Evolutionary conservation across 2,329 filamentous ascomycete genomes (phyloP).

Genomic region (Westerdykella sp.): DNA sequence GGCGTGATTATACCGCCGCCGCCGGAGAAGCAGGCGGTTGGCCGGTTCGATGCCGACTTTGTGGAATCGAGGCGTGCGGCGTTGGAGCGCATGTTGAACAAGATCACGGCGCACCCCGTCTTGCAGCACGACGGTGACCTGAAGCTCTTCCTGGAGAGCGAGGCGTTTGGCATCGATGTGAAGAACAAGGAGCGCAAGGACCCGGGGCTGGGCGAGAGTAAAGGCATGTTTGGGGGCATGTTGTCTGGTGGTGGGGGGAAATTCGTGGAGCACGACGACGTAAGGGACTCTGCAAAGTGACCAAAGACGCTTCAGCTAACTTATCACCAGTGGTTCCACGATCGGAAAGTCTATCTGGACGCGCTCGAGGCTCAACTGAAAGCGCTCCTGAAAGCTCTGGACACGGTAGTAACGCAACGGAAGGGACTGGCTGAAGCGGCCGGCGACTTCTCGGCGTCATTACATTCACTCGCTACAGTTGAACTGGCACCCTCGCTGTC

Average conservation of each 20-base stretch:
- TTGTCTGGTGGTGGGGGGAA: conserved; percentile 66
- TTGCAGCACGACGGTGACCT: conserved; percentile 89
- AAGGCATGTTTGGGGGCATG: conserved; percentile 86
- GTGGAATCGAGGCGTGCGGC: conserved; percentile 88
- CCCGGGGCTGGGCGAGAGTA: conserved; percentile 77
- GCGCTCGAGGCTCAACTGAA: conserved; percentile 88
- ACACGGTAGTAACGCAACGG: conserved; percentile 83
- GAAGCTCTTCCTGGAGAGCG: conserved; percentile 95
- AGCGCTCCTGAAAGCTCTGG: conserved; percentile 84
- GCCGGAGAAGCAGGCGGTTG: conserved; percentile 95
- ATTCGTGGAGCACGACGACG: conserved; percentile 96
- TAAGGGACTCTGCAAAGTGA: conserved; percentile 41
- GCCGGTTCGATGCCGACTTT: conserved; percentile 93
- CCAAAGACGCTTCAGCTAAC: conserved; percentile 9
- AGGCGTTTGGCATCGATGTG: conserved; percentile 90
- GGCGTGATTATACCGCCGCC: conserved; percentile 92
- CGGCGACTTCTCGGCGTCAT: conserved; percentile 83
- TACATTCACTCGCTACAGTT: conserved; percentile 88
- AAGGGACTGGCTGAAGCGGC: conserved; percentile 92
- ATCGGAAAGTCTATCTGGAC: conserved; percentile 89
- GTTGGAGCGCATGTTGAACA: conserved; percentile 96
- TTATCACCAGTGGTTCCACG: conserved; percentile 78
- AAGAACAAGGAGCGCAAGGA: conserved; percentile 96
- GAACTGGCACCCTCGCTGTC: conserved; percentile 87
- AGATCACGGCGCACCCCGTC: conserved; percentile 80